Base-by-base conservation (phyloP, 768 basidiomycete genomes). In the Trametes cubensis region DNA sequence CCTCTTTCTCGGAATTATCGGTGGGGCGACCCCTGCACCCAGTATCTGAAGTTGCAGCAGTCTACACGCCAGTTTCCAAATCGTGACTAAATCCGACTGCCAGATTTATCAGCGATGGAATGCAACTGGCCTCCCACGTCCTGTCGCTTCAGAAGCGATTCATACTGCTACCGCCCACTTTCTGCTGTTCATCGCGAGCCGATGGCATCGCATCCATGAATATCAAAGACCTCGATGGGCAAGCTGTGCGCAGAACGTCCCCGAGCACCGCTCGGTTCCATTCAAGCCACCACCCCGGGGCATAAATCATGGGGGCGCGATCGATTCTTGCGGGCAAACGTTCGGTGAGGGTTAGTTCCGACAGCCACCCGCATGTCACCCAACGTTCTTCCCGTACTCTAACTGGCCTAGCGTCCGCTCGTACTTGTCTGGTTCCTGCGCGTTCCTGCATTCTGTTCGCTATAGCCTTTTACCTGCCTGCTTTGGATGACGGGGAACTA, bases 121-220 rank as follows among this genome's bases (percentile, higher is more conserved):
- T 44, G 42, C 42, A 44, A n/a, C n/a, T 17, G 42, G 38, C 21
- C 56, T 57, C 56, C 48, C 56, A 57, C 56, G 56, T 57, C 56
- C 56, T 57, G 56, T 57, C 39, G 56, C 38, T 20, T 46, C 47
- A 57, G 56, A 20, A 34, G 23, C 40, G 46, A 34, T 21, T 23
- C 34, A 21, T 18, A 47, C 23, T 13, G 34, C 47, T 21, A 26
- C 47, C 20, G 23, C 46, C 47, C 21, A n/a, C 46, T 38, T 20
- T 30, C 38, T 23, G 26, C n/a, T 6, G 23, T 10, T 34, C 15
- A 57, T 57, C 56, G 46, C 34, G 56, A n/a, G 25, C 46, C 30
- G 39, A 56, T 57, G 46, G 56, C 56, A 57, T 46, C 44, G 55
- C 55, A 18, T 34, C 34, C 42, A 44, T 44, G 42, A 20, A 25